Base-by-base conservation (phyloP, 2,329 filamentous ascomycete genomes). In the Raffaelea deltoideospora region DNA sequence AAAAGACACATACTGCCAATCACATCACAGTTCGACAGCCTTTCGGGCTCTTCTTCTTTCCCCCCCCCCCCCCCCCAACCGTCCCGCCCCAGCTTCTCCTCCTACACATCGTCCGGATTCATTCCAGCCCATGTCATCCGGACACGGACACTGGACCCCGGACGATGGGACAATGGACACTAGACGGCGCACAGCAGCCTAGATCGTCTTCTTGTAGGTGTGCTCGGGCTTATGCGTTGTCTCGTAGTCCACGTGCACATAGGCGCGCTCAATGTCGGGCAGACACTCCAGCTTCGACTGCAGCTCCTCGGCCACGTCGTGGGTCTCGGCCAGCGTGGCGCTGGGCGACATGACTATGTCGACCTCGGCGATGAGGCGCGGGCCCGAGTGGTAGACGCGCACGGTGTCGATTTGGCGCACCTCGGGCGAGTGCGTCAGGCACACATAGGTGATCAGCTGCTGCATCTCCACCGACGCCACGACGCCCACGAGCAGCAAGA, bases 161-260 rank as follows among this genome's bases (percentile, higher is more conserved):
- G n/a, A n/a, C n/a, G n/a, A n/a, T n/a, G n/a, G n/a, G n/a, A n/a
- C n/a, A n/a, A n/a, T n/a, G n/a, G n/a, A n/a, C n/a, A n/a, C n/a
- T n/a, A n/a, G n/a, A n/a, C n/a, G n/a, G n/a, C n/a, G n/a, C n/a
- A n/a, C n/a, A n/a, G n/a, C n/a, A n/a, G 8, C 21, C 18, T 37
- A 76, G 27, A 77, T 43, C 43, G 76, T 68, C 57, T 78, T 78
- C 61, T 76, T 76, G 41, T 60, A 64, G 13, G 61, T 60, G 49
- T 77, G 87, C 63, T 95, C 87, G 0, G 88, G 88, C 56, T 90
- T 87, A 57, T 96, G 90, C 15, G 80, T 86, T 4, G 87, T 95
- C 63, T 96, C 90, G 49, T 92, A 96, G 56, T 98, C 90, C 15
- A 95, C 87, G 55, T 98, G 90, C 17, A 96, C 90, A 53, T 95